phyloP scores from a whole-genome alignment of 164 flowering plant genomes.

The Chloranthus sessilifolius region DNA sequence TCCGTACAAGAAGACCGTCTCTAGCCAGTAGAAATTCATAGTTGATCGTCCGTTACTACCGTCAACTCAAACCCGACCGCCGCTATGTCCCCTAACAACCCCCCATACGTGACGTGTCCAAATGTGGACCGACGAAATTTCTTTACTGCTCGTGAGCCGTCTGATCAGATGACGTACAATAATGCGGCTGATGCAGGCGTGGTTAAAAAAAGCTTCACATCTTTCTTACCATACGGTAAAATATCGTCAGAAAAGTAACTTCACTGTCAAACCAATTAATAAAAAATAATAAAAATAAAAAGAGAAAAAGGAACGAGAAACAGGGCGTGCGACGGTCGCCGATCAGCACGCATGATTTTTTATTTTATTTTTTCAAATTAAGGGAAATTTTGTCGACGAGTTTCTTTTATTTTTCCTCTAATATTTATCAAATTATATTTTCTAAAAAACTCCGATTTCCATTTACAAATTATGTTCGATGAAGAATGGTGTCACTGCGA shows the following conservation, averaged over 20 bases:
- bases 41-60: neutral
- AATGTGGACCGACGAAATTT: conserved; percentile 3
- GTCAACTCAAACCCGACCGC: conserved; percentile 20
- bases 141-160: neutral
- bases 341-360: too few relatives aligned
- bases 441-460: too few relatives aligned
- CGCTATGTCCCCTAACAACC: conserved; percentile 34
- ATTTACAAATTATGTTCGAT: too few relatives aligned
- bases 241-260: conserved; percentile 1
- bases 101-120: conserved; percentile 10
- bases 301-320: neutral
- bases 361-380: too few relatives aligned
- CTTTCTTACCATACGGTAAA: conserved; percentile 3
- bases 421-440: too few relatives aligned
- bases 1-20: too few relatives aligned
- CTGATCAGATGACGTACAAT: neutral
- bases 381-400: too few relatives aligned
- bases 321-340: too few relatives aligned
- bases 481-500: too few relatives aligned
- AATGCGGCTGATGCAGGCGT: neutral
- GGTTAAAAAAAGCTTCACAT: neutral
- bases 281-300: neutral
- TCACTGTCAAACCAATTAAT: neutral
- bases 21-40: too few relatives aligned
- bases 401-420: too few relatives aligned